These are phyloP conservation scores for Kodamaea laetipori DNA, from an alignment of 805 yeast genomes.

Conservation along the genomic window DNA sequence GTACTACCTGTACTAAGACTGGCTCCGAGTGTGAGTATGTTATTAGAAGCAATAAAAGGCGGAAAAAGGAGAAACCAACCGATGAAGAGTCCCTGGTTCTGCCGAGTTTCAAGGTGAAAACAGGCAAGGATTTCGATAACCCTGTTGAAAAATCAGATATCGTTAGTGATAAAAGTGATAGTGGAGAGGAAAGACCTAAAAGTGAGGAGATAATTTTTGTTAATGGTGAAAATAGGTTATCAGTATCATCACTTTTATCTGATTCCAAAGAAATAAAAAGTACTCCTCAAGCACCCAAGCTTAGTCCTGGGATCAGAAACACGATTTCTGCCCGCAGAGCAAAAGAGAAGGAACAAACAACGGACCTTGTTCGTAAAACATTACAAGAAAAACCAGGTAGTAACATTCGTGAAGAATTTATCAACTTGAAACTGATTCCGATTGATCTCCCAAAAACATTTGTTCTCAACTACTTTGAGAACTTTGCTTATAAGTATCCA, in stretches of 20 bases:
- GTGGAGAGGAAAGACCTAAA: constrained; percentile 4
- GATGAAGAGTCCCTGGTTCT: not conserved
- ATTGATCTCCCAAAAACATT: constrained; percentile 33
- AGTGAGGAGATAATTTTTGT: constrained; percentile 3
- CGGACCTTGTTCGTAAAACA: constrained; percentile 6
- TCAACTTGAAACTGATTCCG: constrained; percentile 36
- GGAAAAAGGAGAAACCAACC: constrained; percentile 15
- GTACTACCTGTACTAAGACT: constrained; percentile 39
- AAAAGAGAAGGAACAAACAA: not conserved
- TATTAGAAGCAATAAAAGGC: constrained; percentile 30
- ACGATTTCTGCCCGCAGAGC: constrained; percentile 1
- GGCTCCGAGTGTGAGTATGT: constrained; percentile 41
- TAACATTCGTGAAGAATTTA: constrained; percentile 27
- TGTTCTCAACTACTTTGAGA: constrained; percentile 38
- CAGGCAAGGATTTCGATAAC: constrained; percentile 1
- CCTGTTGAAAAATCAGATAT: constrained; percentile 10
- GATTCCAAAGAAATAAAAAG: constrained; percentile 1
- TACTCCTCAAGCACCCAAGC: not conserved
- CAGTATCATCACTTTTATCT: constrained; percentile 9
- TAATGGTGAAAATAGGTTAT: constrained; percentile 5
- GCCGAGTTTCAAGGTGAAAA: constrained; percentile 3
- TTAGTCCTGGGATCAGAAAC: too few relatives aligned
- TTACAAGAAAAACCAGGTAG: not conserved
- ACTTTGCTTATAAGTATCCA: constrained; percentile 39
- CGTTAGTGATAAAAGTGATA: constrained; percentile 7